Evolutionary conservation across 2,329 filamentous ascomycete genomes (phyloP), one percentile per base, ranked within the genome.

Genomic region (Trichoderma oligosporum): DNA sequence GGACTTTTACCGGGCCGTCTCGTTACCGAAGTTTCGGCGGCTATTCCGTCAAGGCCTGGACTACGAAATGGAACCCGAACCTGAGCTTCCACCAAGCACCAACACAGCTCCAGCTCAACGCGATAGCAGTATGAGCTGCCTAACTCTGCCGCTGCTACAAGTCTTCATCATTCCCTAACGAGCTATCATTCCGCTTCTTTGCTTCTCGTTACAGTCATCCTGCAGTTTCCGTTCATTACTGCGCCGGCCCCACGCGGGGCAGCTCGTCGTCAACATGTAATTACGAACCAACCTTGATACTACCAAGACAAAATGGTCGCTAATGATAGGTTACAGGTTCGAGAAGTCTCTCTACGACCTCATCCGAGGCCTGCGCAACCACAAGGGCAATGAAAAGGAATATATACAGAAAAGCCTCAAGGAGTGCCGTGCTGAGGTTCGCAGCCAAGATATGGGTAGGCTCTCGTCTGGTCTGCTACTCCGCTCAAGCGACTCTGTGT

Each of bases 291-390:
- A 22, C 20, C 9, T 25, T 24, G 44, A 35, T 54, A 44, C 47
- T 49, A 12, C 24, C n/a, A n/a, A 7, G 20, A 35, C 49, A 48
- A 39, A 20, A 59, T 29, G 7, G 12, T 6, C 39, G 44, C 48
- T 44, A 25, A 29, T 27, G 20, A 18, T 9, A 16, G 22, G 16
- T n/a, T 60, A 61, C 58, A 97, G 92, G 94, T 99, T 99, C 77
- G 94, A 99, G 75, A 99, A 99, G 76, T 97, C 94, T 39, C 84
- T 99, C 18, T 96, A 97, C 75, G 93, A 97, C 84, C 92, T 99
- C 79, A 99, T 99, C 68, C 85, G 92, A 74, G 94, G 94, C 67
- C 79, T 99, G 70, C 87, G 94, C 64, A 94, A 93, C 71, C 92
- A 97, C 78, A 97, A 96, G 74, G 93, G 93, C 66, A 88, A 87